Evolutionary conservation across 2,329 filamentous ascomycete genomes (phyloP).

Genomic region (Didymosphaeria variabile): DNA sequence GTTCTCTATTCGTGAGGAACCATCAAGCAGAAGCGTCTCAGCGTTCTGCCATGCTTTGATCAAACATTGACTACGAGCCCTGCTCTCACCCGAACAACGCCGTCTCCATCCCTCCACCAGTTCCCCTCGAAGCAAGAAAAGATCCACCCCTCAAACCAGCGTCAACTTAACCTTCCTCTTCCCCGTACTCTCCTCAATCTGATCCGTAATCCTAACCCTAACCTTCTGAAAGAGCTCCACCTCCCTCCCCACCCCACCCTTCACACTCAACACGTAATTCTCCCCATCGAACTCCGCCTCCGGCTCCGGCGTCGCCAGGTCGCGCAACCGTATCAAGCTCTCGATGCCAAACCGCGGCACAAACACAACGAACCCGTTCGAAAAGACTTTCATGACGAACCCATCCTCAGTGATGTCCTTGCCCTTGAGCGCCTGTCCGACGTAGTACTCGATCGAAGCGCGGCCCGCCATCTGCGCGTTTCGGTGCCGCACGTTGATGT

Average conservation of each 20-base stretch:
- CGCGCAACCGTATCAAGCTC: slow-evolving; percentile 84
- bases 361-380: slow-evolving; percentile 96
- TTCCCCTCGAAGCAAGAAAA: neutral
- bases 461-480: slow-evolving; percentile 96
- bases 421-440: slow-evolving; percentile 91
- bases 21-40: no score
- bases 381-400: slow-evolving; percentile 96
- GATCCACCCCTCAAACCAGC: slow-evolving; percentile 40
- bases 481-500: slow-evolving; percentile 96
- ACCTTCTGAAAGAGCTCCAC: slow-evolving; percentile 95
- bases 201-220: slow-evolving; percentile 85
- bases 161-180: slow-evolving; percentile 88
- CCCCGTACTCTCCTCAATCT: slow-evolving; percentile 93
- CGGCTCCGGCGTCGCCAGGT: slow-evolving; percentile 78
- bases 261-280: slow-evolving; percentile 76
- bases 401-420: slow-evolving; percentile 82
- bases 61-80: no score
- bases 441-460: slow-evolving; percentile 96
- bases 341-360: slow-evolving; percentile 97
- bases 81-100: no score
- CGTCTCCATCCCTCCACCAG: neutral
- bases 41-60: no score
- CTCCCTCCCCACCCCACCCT: slow-evolving; percentile 63
- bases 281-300: slow-evolving; percentile 86
- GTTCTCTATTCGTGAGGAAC: no score